Evolutionary conservation across 306 rosid genomes (phyloP).

Genomic region (Citrullus colocynthis): DNA sequence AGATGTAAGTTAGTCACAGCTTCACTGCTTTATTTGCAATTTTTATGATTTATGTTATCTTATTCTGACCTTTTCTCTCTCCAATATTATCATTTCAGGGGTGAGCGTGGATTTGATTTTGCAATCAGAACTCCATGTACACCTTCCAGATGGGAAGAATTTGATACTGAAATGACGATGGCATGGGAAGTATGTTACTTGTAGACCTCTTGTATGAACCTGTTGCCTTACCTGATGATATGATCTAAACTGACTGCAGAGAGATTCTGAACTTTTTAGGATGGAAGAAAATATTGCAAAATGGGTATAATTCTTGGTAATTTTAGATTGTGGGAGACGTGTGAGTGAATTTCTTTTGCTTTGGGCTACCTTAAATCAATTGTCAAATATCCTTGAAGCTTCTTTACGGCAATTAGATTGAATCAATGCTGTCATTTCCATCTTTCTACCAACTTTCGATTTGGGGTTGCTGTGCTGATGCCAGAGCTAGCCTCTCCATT

Average conservation of each 20-base stretch:
- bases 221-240: neutral
- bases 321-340: neutral
- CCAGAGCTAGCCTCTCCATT: neutral
- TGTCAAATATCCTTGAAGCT: neutral
- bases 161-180: constrained; percentile 75
- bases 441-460: neutral
- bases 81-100: constrained; percentile 33
- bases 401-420: neutral
- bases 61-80: neutral
- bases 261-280: neutral
- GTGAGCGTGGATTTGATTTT: constrained; percentile 67
- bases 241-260: neutral
- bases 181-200: constrained; percentile 84
- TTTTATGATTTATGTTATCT: neutral
- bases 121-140: constrained; percentile 84
- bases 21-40: constrained; percentile 13
- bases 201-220: neutral
- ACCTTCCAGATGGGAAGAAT: constrained; percentile 85
- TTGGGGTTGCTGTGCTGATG: neutral
- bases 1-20: constrained; percentile 37
- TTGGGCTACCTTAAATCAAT: neutral
- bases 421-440: neutral
- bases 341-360: neutral
- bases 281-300: neutral
- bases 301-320: neutral